Base-by-base conservation (phyloP, 2,329 filamentous ascomycete genomes). In the Phaeosphaeriaceae sp. region DNA sequence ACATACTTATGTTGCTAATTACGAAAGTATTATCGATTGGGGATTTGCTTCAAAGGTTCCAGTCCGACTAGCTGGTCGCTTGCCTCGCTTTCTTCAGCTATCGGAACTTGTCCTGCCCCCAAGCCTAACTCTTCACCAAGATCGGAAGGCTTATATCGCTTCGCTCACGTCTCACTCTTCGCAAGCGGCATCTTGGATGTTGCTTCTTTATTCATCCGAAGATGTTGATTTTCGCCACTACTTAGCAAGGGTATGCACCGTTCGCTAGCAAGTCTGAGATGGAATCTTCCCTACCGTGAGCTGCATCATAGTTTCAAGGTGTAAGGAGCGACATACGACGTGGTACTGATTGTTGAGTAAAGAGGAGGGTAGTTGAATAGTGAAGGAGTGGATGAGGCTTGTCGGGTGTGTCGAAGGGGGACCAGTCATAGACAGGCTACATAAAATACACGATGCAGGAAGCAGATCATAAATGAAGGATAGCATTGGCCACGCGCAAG, bases 11-110 rank as follows among this genome's bases (percentile, higher is more conserved):
- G 5, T 26, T 26, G 23, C 23, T 39, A 41, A 41, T 6, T 9
- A 16, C 3, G 17, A 29, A 28, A 47, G 43, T 29, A 44, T 52
- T 23, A 44, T 52, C 28, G 39, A 52, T 44, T 52, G 39, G 49
- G 44, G 44, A 34, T 52, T 52, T 26, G 44, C 49, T 47, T 38
- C 39, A 34, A 52, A 34, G 44, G 49, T 52, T 44, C 43, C 39
- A 26, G 5, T 48, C 34, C 43, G 48, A 23, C 38, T 52, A 35
- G 49, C 49, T 36, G 44, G 43, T 32, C 39, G 44, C 34, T 28
- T 52, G 28, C 49, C 49, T 44, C 39, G 35, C 20, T 48, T 47
- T 30, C 49, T 52, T 41, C 44, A 48, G 39, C 49, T 52, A 26
- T 36, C 38, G 11, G 44, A 52, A 30, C 49, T 36, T 29, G 28